A percentile compares a stretch with the other conserved stretches of the same genome.
phyloP scores from a whole-genome alignment of 1,139 yeast species.

The Pichia sp. region DNA sequence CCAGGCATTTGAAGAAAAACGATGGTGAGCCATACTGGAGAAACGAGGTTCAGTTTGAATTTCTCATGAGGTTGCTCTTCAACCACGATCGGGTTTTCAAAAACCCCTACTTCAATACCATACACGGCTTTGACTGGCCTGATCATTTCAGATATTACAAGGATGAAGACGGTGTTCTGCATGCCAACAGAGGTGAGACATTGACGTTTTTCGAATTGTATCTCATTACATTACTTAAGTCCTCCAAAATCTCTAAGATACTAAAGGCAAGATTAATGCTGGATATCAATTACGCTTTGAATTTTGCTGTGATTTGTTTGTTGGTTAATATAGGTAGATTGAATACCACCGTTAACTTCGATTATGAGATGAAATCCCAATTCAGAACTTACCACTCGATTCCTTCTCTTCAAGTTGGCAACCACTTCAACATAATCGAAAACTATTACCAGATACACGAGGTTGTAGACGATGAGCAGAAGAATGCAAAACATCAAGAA shows the following conservation, averaged over 20 bases:
- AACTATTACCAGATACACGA: conserved; percentile 24
- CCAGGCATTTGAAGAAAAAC: conserved; percentile 73
- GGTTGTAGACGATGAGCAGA: conserved; percentile 16
- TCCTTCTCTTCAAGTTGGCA: conserved; percentile 77
- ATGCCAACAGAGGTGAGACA: conserved; percentile 36
- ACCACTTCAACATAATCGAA: conserved; percentile 36
- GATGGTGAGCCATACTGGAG: conserved; percentile 95
- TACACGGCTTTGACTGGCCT: conserved; percentile 34
- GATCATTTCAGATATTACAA: conserved; percentile 26
- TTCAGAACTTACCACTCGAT: conserved; percentile 89
- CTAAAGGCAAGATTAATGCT: conserved; percentile 78
- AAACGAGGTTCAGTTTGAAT: conserved; percentile 80
- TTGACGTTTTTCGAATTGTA: conserved; percentile 84
- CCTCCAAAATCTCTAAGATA: conserved; percentile 78
- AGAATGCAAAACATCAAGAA: neutral
- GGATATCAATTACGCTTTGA: conserved; percentile 32
- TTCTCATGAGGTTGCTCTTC: conserved; percentile 59
- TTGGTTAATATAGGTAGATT: conserved; percentile 89
- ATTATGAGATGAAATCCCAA: conserved; percentile 94
- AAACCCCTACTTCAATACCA: conserved; percentile 40
- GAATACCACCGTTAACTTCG: conserved; percentile 93
- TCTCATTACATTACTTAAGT: conserved; percentile 74
- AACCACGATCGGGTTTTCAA: conserved; percentile 65
- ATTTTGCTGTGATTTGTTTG: conserved; percentile 45
- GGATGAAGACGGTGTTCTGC: conserved; percentile 23